A percentile compares a stretch with the other conserved stretches of the same genome.
Conservation (phyloP, 257 asterid species). For the Fraxinus americana region DNA sequence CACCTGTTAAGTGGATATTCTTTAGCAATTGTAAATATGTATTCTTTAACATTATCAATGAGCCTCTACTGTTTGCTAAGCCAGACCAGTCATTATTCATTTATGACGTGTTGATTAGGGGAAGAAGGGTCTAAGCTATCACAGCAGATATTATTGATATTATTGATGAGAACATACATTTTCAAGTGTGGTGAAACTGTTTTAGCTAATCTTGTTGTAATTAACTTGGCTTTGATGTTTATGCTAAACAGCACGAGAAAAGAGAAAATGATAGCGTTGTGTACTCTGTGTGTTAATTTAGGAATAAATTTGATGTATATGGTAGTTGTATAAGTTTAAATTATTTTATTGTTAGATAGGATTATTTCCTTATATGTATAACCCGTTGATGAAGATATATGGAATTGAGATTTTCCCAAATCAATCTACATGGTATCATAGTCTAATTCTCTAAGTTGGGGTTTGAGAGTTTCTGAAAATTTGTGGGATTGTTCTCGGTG, state of each 20-base stretch:
- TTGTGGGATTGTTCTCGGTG: too few species aligned
- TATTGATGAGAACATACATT: background rate
- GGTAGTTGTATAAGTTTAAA: too few species aligned
- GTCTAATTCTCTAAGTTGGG: too few species aligned
- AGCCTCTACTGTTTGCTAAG: background rate
- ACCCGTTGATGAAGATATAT: too few species aligned
- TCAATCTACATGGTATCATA: too few species aligned
- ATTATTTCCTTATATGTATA: too few species aligned
- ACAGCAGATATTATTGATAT: background rate
- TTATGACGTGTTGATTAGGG: background rate
- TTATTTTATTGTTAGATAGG: too few species aligned
- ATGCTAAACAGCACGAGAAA: background rate
- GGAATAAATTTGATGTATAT: too few species aligned
- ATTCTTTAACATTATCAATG: constrained; percentile 3
- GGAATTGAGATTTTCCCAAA: too few species aligned
- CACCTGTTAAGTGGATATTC: constrained; percentile 1
- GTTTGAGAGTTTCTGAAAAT: too few species aligned
- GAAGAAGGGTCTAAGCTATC: background rate
- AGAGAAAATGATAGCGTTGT: background rate
- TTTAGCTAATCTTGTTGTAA: background rate
- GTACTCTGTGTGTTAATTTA: too few species aligned
- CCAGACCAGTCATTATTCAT: background rate
- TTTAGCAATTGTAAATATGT: constrained; percentile 17
- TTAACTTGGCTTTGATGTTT: background rate
- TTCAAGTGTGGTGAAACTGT: background rate